These are phyloP conservation scores for Staphylotrichum longicolle DNA, from an alignment of 495 filamentous ascomycete species.

Conservation along the genomic window DNA sequence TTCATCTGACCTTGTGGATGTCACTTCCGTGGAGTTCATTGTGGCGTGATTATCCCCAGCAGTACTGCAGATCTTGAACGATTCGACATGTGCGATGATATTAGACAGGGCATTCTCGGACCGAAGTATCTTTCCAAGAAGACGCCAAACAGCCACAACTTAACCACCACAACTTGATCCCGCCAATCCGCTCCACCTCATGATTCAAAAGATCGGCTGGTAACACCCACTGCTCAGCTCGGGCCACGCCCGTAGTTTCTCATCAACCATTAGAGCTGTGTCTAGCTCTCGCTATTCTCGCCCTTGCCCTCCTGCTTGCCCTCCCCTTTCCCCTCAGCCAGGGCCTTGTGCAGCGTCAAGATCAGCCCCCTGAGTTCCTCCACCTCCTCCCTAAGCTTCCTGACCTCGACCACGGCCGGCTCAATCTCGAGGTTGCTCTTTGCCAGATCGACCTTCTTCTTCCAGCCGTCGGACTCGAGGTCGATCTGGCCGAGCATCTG, in stretches of 20 bases:
- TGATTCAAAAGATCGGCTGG: neutral
- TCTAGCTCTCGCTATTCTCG: neutral
- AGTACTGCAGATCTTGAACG: too few species aligned
- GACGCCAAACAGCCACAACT: neutral
- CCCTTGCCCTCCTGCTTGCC: neutral
- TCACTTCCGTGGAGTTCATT: too few species aligned
- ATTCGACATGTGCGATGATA: too few species aligned
- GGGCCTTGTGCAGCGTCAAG: conserved; percentile 20
- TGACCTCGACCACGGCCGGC: conserved; percentile 63
- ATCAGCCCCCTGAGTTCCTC: conserved; percentile 58
- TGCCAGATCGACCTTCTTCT: conserved; percentile 65
- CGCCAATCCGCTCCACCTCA: neutral
- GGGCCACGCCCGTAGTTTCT: too few species aligned
- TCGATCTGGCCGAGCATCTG: conserved; percentile 68
- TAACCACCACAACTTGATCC: too few species aligned
- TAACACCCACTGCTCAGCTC: neutral
- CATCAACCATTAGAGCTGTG: neutral
- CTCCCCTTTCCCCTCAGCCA: neutral
- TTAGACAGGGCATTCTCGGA: too few species aligned
- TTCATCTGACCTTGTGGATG: too few species aligned
- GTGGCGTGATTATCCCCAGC: too few species aligned
- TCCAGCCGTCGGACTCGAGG: conserved; percentile 79
- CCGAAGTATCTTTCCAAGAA: too few species aligned
- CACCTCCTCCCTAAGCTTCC: conserved; percentile 66
- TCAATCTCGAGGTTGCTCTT: conserved; percentile 78